Base-by-base conservation (phyloP, 768 basidiomycete genomes). In the Tremella yokohamensis region DNA sequence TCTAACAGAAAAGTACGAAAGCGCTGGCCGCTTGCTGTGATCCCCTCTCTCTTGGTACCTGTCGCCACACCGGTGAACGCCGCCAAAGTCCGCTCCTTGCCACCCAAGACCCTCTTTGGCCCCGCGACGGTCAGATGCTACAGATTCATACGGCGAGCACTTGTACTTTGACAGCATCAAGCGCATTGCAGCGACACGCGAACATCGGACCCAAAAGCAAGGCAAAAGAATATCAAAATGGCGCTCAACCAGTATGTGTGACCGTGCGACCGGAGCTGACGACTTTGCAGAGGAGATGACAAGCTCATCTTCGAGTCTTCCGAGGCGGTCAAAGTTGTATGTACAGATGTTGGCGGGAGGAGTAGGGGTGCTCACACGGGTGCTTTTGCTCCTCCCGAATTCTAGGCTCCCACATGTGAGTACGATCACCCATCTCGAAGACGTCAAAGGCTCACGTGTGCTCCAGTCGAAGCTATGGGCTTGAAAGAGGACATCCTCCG, bases 261-360 rank as follows among this genome's bases (percentile, higher is more conserved):
- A 15, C 11, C 11, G 18, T 39, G 20, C 26, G 12, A 24, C n/a
- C 11, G 3, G 19, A 8, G 56, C 59, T 67, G 60, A 68, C 91
- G n/a, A 66, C 89, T 85, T n/a, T 39, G 24, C 78, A 68, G 85
- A 59, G 89, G 88, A 64, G 92, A 96, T 81, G 90, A 93, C 84
- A 92, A 92, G 87, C 49, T 91, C 86, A 73, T 71, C 73, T 79
- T 60, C 60, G 70, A 74, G 79, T 93, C 92, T 42, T 92, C 90
- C 44, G 91, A 94, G 78, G 86, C 88, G 12, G 86, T 96, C 64
- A 86, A 71, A 58, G 74, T 79, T 60, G 76, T 77, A 67, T 65
- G 83, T 94, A 65, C 54, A 54, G 67, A 55, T 56, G 62, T 29
- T 38, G 53, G 69, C 73, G 73, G 59, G 64, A 65, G 70, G 64